A percentile compares a stretch with the other conserved stretches of the same genome.
Evolutionary conservation across 768 basidiomycete genomes (phyloP).

Genomic region (Leucocoprinus sp.): DNA sequence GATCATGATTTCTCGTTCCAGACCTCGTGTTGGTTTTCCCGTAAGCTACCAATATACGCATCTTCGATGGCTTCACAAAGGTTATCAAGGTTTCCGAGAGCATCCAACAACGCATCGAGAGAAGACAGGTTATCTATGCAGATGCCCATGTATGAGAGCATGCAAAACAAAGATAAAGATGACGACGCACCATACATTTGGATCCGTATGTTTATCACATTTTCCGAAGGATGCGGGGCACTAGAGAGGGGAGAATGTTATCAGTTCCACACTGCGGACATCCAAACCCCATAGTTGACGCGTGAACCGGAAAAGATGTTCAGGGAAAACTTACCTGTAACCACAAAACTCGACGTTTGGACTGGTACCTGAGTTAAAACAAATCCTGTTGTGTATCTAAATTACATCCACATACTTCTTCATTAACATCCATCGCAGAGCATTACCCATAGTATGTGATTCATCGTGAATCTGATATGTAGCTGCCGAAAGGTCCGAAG

Average conservation of each 20-base stretch:
- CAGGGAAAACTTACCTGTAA: conserved; percentile 56
- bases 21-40: conserved; percentile 43
- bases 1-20: conserved; percentile 52
- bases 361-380: conserved; percentile 32
- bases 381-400: neutral
- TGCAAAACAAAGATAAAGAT: neutral
- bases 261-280: neutral
- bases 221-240: conserved; percentile 94
- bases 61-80: conserved; percentile 67
- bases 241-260: conserved; percentile 26
- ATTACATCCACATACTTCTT: conserved; percentile 66
- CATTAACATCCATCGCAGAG: conserved; percentile 97
- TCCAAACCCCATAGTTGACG: neutral
- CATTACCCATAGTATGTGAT: conserved; percentile 93
- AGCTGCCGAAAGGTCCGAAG: conserved; percentile 75
- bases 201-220: conserved; percentile 92
- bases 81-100: conserved; percentile 69
- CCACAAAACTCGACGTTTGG: conserved; percentile 98
- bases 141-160: neutral
- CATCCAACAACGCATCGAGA: conserved; percentile 66
- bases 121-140: conserved; percentile 84
- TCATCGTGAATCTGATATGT: conserved; percentile 92
- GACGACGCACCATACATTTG: conserved; percentile 92
- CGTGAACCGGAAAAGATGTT: neutral
- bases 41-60: conserved; percentile 54